Conservation (phyloP, 108 stramenopile species). For the Cyclotella sp. region DNA sequence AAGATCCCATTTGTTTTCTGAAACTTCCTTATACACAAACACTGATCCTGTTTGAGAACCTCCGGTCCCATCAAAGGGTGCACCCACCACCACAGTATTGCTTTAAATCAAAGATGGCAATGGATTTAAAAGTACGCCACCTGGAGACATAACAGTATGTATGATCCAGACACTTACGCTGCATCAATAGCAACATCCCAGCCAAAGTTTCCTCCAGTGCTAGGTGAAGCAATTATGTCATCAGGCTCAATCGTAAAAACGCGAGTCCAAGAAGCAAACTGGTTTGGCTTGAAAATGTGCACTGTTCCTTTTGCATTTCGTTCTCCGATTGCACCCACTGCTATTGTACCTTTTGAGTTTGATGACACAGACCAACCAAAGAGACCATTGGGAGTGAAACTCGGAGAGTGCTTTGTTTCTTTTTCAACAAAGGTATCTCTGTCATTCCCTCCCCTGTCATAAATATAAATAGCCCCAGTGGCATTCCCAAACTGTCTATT, state of each 20-base stretch:
- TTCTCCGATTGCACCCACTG: slow-evolving; percentile 17
- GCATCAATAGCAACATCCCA: slow-evolving; percentile 24
- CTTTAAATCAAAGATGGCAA: not conserved
- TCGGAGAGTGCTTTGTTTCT: not conserved
- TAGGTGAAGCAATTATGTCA: not conserved
- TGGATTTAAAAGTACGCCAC: not conserved
- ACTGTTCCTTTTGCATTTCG: slow-evolving; percentile 17
- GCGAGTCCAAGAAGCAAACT: not conserved
- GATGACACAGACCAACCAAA: slow-evolving; percentile 31
- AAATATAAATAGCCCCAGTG: slow-evolving; percentile 6
- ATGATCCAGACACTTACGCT: not conserved
- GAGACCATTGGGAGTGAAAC: not conserved
- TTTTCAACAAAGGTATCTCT: slow-evolving; percentile 13
- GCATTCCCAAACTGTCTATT: slow-evolving; percentile 13
- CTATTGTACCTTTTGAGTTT: slow-evolving; percentile 18
- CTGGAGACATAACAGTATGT: not conserved
- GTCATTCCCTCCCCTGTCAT: not conserved
- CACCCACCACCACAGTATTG: slow-evolving; percentile 20
- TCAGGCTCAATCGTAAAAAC: slow-evolving; percentile 21
- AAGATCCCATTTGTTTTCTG: slow-evolving; percentile 2
- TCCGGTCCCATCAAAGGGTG: slow-evolving; percentile 18
- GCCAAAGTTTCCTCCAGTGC: slow-evolving; percentile 18
- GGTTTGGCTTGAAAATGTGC: slow-evolving; percentile 7
- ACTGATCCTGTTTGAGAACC: slow-evolving; percentile 6
- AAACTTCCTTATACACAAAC: slow-evolving; percentile 19